Conservation (phyloP, 2,329 filamentous ascomycete species). For the Xylaria sp. region DNA sequence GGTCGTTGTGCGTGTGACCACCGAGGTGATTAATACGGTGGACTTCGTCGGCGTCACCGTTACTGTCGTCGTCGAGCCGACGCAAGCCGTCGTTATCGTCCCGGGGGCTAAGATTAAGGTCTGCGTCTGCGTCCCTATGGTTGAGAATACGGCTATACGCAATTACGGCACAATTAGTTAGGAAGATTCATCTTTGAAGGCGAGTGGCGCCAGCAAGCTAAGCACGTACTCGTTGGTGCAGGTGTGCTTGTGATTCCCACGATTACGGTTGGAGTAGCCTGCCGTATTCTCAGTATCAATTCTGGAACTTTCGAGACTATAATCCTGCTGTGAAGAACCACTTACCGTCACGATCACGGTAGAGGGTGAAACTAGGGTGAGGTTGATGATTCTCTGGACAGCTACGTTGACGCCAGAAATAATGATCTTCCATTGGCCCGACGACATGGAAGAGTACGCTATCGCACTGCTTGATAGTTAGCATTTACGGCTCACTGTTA, state of each 20-base stretch:
- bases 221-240: constrained; percentile 49
- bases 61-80: constrained; percentile 50
- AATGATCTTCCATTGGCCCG: constrained; percentile 53
- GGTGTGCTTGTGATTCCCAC: constrained; percentile 54
- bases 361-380: constrained; percentile 50
- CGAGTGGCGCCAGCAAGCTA: neutral
- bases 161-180: constrained; percentile 24
- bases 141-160: constrained; percentile 40
- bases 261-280: constrained; percentile 54
- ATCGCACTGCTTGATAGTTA: constrained; percentile 47
- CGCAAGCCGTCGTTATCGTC: constrained; percentile 51
- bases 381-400: constrained; percentile 51
- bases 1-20: constrained; percentile 49
- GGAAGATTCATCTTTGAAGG: neutral
- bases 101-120: constrained; percentile 50
- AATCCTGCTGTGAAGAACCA: neutral
- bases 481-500: neutral
- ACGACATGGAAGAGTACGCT: constrained; percentile 52
- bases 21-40: constrained; percentile 49
- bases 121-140: constrained; percentile 47
- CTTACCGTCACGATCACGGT: constrained; percentile 52
- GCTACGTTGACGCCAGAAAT: constrained; percentile 52
- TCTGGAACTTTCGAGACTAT: constrained; percentile 3
- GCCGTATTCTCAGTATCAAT: neutral
- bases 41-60: constrained; percentile 50